phyloP scores from a whole-genome alignment of 495 filamentous ascomycete genomes.

The Daldinia bambusicola region DNA sequence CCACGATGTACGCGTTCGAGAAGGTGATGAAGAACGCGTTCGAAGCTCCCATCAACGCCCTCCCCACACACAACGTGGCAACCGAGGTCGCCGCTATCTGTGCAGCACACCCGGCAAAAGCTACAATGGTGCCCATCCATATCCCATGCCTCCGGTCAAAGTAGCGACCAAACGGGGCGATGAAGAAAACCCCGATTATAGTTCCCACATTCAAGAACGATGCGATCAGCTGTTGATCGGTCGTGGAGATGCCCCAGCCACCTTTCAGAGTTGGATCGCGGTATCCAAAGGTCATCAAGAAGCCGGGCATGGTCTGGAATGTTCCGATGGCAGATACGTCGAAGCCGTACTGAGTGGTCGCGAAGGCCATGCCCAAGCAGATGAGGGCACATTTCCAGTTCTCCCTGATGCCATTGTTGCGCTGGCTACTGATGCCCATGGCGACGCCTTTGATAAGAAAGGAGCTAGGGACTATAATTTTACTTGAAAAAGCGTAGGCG shows the following conservation, averaged over 20 bases:
- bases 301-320: slow-evolving; percentile 54
- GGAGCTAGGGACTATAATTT: not conserved
- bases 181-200: slow-evolving; percentile 50
- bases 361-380: slow-evolving; percentile 44
- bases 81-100: slow-evolving; percentile 55
- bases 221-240: slow-evolving; percentile 46
- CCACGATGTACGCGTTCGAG: slow-evolving; percentile 58
- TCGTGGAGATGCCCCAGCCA: slow-evolving; percentile 47
- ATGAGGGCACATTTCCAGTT: slow-evolving; percentile 46
- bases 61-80: slow-evolving; percentile 54
- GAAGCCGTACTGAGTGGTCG: slow-evolving; percentile 48
- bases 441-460: not conserved
- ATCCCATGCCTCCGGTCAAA: slow-evolving; percentile 54
- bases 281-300: slow-evolving; percentile 55
- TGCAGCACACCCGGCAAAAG: slow-evolving; percentile 50
- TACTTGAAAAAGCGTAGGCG: not conserved
- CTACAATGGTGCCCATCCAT: slow-evolving; percentile 53
- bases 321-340: slow-evolving; percentile 42
- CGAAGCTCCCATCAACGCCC: slow-evolving; percentile 57
- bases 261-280: slow-evolving; percentile 40
- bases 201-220: slow-evolving; percentile 48
- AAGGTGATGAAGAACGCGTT: slow-evolving; percentile 62
- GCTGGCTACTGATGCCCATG: slow-evolving; percentile 39
- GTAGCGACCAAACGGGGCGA: slow-evolving; percentile 50
- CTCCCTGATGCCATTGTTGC: slow-evolving; percentile 42